phyloP scores from a whole-genome alignment of 805 yeast genomes.

The Citeromyces nyonsensis region DNA sequence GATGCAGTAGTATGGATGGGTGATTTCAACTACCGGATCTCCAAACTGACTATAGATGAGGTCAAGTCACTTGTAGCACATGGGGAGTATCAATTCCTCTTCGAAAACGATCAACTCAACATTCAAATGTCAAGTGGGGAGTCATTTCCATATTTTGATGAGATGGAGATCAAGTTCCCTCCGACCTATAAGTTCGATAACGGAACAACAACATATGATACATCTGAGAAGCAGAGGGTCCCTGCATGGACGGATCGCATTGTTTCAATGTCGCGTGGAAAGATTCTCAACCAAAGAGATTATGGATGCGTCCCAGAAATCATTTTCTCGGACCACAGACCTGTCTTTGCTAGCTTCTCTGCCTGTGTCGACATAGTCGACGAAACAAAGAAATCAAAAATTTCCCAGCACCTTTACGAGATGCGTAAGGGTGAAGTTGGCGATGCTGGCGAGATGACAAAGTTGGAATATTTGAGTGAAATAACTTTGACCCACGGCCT shows the following conservation, averaged over 20 bases:
- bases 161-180: conserved; percentile 61
- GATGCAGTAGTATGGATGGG: conserved; percentile 86
- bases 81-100: conserved; percentile 31
- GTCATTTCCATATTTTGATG: conserved; percentile 71
- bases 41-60: conserved; percentile 46
- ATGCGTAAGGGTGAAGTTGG: conserved; percentile 28
- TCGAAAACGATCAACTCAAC: conserved; percentile 65
- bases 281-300: conserved; percentile 35
- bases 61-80: conserved; percentile 31
- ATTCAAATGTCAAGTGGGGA: conserved; percentile 59
- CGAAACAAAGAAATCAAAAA: conserved; percentile 28
- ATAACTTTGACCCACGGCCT: conserved; percentile 21
- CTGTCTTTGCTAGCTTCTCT: conserved; percentile 62
- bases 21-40: conserved; percentile 79
- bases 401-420: conserved; percentile 42
- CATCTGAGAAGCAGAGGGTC: conserved; percentile 80
- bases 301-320: conserved; percentile 47
- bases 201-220: conserved; percentile 69
- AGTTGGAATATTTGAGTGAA: conserved; percentile 14
- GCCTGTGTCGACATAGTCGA: conserved; percentile 55
- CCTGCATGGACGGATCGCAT: conserved; percentile 98
- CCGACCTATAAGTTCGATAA: conserved; percentile 95
- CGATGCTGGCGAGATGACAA: conserved; percentile 17
- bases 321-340: conserved; percentile 77
- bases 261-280: conserved; percentile 39